A percentile compares a stretch with the other conserved stretches of the same genome.
Conservation (phyloP, 2,329 filamentous ascomycete genomes). For the Calonectria naviculata region DNA sequence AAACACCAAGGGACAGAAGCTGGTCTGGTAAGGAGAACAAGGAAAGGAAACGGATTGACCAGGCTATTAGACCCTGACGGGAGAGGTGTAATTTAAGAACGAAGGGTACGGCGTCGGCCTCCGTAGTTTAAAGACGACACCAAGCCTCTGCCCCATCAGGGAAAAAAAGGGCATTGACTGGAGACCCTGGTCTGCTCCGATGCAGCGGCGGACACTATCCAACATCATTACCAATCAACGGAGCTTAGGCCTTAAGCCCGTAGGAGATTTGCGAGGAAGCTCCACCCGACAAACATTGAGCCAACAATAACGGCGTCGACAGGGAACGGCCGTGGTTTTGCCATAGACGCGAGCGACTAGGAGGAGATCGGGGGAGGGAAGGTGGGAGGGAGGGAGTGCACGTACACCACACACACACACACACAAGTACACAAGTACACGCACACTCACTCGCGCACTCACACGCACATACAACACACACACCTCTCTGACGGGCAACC, state of each 20-base stretch:
- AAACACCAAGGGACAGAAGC: neutral
- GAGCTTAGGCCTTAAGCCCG: constrained; percentile 21
- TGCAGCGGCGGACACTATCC: neutral
- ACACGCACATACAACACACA: neutral
- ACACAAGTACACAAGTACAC: neutral
- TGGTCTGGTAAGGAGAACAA: neutral
- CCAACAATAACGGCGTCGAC: neutral
- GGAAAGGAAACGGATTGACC: constrained; percentile 4
- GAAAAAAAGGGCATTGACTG: constrained; percentile 5
- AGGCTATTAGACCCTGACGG: constrained; percentile 1
- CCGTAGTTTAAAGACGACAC: constrained; percentile 21
- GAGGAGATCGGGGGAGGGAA: neutral
- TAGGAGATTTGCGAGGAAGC: neutral
- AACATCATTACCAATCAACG: constrained; percentile 30
- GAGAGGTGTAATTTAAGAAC: constrained; percentile 2
- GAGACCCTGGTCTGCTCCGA: constrained; percentile 1
- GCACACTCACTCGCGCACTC: neutral
- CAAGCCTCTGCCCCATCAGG: constrained; percentile 6
- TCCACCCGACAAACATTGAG: neutral
- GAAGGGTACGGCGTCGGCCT: constrained; percentile 9
- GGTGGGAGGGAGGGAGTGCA: too few species aligned
- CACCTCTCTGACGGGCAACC: neutral
- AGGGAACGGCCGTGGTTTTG: constrained; percentile 5
- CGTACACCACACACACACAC: neutral
- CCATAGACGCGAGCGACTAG: neutral